phyloP scores from a whole-genome alignment of 1,284 basidiomycete species.

The Fomitopsis pinicola region DNA sequence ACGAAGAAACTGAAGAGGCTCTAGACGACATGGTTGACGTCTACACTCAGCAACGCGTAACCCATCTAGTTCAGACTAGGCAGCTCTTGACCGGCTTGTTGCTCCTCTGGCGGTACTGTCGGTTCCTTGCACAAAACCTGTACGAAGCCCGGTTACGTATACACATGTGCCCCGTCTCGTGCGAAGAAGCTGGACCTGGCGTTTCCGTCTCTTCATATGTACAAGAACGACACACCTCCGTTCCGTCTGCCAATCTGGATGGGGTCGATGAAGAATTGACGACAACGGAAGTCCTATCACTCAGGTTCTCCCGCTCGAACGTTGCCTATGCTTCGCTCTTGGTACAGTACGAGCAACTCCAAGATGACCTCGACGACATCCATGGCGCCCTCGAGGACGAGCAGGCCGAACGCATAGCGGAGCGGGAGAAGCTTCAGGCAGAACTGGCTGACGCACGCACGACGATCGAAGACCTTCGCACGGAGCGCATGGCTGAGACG shows the following conservation, averaged over 20 bases:
- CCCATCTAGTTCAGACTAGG: neutral
- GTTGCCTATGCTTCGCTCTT: neutral
- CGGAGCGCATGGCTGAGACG: neutral
- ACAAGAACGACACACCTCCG: neutral
- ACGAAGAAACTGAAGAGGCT: neutral
- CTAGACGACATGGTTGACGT: neutral
- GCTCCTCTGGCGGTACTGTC: slow-evolving; percentile 1
- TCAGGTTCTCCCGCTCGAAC: neutral
- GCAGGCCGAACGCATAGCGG: neutral
- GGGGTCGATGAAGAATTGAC: neutral
- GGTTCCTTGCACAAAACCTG: neutral
- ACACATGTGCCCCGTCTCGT: neutral
- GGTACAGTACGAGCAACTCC: neutral
- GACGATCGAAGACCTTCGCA: neutral
- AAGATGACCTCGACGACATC: neutral
- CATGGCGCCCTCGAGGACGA: neutral
- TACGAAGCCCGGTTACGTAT: neutral
- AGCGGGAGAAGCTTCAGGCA: neutral
- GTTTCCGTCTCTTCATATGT: neutral
- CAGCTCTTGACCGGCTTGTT: slow-evolving; percentile 1
- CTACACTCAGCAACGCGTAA: neutral
- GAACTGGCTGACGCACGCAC: neutral
- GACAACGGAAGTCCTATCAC: neutral
- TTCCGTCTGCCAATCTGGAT: neutral
- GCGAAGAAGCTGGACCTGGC: neutral